Percentiles rank a stretch among this genome's conserved stretches.
Evolutionary conservation across 2,329 filamentous ascomycete species (phyloP).

Genomic region (Acrocalymma vagum): DNA sequence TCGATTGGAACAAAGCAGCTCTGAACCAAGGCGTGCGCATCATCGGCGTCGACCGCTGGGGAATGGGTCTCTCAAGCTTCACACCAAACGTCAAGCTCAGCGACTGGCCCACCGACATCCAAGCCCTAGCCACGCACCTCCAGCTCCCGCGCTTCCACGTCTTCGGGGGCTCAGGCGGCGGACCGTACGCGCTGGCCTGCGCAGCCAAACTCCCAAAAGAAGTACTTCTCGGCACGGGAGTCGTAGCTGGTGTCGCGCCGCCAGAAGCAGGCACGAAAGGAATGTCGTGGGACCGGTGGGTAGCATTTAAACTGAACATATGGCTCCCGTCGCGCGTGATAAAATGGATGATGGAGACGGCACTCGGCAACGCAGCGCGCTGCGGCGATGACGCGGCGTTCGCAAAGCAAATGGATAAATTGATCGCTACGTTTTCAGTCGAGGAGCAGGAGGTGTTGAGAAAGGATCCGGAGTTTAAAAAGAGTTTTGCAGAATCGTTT

Average conservation of each 20-base stretch:
- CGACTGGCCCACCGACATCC: constrained; percentile 33
- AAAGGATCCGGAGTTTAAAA: too few relatives aligned
- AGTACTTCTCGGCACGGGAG: constrained; percentile 30
- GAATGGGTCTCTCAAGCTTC: too few relatives aligned
- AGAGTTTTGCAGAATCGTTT: constrained; percentile 18
- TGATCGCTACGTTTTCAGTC: constrained; percentile 45
- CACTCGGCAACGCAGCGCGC: constrained; percentile 25
- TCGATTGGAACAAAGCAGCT: constrained; percentile 27
- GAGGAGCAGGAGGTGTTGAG: constrained; percentile 35
- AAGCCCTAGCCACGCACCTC: constrained; percentile 28
- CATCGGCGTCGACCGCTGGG: constrained; percentile 39
- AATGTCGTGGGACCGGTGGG: constrained; percentile 25
- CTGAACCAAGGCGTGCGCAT: constrained; percentile 31
- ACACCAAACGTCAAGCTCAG: constrained; percentile 25
- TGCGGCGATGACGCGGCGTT: constrained; percentile 35
- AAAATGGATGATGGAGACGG: too few relatives aligned
- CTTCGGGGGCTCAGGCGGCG: constrained; percentile 44
- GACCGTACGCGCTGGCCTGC: constrained; percentile 41
- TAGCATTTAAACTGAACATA: constrained; percentile 43
- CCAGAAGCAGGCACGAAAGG: constrained; percentile 47
- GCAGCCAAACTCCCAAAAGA: constrained; percentile 25
- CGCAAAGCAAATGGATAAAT: constrained; percentile 28
- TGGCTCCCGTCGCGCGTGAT: too few relatives aligned
- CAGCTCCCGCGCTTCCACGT: too few relatives aligned
- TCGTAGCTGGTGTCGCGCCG: constrained; percentile 43